phyloP scores from a whole-genome alignment of 2,329 filamentous ascomycete species.

The Trichoderma sp. region DNA sequence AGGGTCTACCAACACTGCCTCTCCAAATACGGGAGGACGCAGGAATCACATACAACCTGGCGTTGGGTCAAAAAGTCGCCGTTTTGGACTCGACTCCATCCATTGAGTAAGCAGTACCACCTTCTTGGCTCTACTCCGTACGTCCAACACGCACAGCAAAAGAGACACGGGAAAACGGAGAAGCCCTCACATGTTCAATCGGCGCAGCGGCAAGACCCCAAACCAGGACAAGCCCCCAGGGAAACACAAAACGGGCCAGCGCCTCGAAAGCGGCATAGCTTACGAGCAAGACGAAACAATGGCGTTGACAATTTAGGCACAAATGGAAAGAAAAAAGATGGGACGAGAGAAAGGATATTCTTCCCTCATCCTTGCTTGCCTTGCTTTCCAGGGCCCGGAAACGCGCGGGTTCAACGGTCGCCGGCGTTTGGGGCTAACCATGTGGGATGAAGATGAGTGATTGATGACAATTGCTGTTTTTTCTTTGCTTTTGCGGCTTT shows the following conservation, averaged over 20 bases:
- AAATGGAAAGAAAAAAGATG: not conserved
- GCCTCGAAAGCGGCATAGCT: not conserved
- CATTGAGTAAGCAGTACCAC: not conserved
- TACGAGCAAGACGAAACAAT: not conserved
- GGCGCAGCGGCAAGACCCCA: not conserved
- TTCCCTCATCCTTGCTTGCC: not conserved
- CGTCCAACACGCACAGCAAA: not conserved
- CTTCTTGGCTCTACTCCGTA: not conserved
- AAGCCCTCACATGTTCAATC: not conserved
- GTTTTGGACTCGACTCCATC: not conserved
- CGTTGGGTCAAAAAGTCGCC: not conserved
- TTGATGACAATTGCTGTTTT: not conserved
- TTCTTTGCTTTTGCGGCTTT: not conserved
- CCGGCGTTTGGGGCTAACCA: not conserved
- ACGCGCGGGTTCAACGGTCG: not conserved
- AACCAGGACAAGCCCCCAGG: not conserved
- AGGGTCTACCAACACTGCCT: not conserved
- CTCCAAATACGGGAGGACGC: not conserved
- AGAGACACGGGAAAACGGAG: not conserved
- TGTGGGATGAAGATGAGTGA: not conserved
- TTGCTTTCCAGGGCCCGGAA: not conserved
- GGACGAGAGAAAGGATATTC: not conserved
- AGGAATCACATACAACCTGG: not conserved
- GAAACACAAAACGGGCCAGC: not conserved
- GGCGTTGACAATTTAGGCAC: slow-evolving; percentile 11